phyloP scores from a whole-genome alignment of 306 rosid species.

The Pueraria montana region DNA sequence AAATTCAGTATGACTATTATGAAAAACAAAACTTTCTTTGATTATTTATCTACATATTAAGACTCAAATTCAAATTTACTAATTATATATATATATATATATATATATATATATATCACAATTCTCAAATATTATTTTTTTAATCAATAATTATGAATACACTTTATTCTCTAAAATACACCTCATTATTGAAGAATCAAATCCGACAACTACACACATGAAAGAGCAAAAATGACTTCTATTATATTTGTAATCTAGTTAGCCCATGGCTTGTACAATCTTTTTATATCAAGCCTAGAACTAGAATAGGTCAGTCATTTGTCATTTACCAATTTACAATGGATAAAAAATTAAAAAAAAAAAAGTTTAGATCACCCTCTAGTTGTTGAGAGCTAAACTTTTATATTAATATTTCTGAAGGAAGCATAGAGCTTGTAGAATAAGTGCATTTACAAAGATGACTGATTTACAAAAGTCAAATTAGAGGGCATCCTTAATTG shows the following conservation, averaged over 20 bases:
- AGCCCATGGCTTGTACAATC: background rate
- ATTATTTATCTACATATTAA: no score
- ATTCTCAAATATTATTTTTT: background rate
- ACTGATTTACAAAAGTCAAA: constrained; percentile 49
- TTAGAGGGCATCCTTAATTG: constrained; percentile 47
- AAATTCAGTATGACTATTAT: no score
- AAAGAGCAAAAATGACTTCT: background rate
- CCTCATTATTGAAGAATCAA: background rate
- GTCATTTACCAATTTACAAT: constrained; percentile 40
- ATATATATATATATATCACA: no score
- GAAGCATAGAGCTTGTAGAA: constrained; percentile 29
- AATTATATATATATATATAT: no score
- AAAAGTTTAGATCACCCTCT: constrained; percentile 22
- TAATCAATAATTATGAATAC: background rate
- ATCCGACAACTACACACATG: background rate
- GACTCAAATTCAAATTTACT: no score
- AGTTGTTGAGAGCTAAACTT: constrained; percentile 18
- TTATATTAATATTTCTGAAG: constrained; percentile 10
- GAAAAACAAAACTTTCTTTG: no score
- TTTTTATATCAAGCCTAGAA: background rate
- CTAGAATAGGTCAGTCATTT: constrained; percentile 2
- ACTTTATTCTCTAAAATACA: background rate
- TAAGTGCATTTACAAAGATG: constrained; percentile 43
- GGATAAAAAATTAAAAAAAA: background rate
- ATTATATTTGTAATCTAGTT: background rate